Evolutionary conservation across 2,329 filamentous ascomycete species (phyloP).

Genomic region (Thielaviopsis populi): DNA sequence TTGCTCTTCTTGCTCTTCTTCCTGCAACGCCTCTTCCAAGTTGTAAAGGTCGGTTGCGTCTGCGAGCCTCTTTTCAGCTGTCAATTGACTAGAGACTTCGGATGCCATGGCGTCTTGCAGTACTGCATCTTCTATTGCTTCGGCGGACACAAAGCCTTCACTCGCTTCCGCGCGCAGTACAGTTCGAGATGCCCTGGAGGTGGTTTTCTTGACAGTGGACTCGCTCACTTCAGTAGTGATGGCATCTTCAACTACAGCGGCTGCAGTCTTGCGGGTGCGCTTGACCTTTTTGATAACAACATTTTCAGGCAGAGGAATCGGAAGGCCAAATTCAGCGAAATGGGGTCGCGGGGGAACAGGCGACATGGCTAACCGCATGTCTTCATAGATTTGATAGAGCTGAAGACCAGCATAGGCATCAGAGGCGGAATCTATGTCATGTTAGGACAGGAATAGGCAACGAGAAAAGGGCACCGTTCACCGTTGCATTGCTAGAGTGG

Average conservation of each 20-base stretch:
- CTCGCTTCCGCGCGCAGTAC: background rate
- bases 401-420: slow-evolving; percentile 70
- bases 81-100: background rate
- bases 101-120: slow-evolving; percentile 6
- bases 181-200: background rate
- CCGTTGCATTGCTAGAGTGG: background rate
- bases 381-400: slow-evolving; percentile 57
- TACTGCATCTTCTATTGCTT: slow-evolving; percentile 6
- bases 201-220: background rate
- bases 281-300: slow-evolving; percentile 21
- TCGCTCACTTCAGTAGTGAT: background rate
- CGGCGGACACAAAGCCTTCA: background rate
- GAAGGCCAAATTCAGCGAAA: slow-evolving; percentile 49
- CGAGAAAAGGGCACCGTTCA: too few relatives aligned
- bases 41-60: background rate
- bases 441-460: too few relatives aligned
- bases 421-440: slow-evolving; percentile 56
- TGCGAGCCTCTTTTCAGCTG: background rate
- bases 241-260: background rate
- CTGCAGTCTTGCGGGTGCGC: background rate
- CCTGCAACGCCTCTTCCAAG: background rate
- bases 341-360: slow-evolving; percentile 58
- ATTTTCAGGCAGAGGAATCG: slow-evolving; percentile 42
- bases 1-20: slow-evolving; percentile 3
- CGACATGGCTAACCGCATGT: slow-evolving; percentile 47